These are phyloP conservation scores for Cyberlindnera mississippiensis DNA, from an alignment of 805 yeast species.

Conservation along the genomic window DNA sequence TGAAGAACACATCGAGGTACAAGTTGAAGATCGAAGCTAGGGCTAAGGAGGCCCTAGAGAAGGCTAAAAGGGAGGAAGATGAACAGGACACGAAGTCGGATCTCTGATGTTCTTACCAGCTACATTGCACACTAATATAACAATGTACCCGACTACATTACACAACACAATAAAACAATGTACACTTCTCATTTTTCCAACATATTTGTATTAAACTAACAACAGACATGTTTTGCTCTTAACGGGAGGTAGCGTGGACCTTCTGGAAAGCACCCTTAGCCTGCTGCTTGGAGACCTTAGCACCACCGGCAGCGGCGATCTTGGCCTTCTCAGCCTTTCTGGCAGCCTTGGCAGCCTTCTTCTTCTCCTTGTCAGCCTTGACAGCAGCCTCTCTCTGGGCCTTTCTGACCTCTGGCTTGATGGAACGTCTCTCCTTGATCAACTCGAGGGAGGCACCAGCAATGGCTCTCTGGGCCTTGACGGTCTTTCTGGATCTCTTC, in stretches of 20 bases:
- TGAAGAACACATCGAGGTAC: constrained; percentile 14
- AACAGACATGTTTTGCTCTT: constrained; percentile 33
- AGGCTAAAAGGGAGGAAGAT: constrained; percentile 1
- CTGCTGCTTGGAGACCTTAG: constrained; percentile 89
- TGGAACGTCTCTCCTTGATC: constrained; percentile 95
- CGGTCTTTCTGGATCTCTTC: constrained; percentile 96
- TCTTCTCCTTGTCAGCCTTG: constrained; percentile 78
- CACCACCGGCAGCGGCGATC: constrained; percentile 70
- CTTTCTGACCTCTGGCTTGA: constrained; percentile 96
- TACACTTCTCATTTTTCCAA: constrained; percentile 12
- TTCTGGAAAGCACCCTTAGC: constrained; percentile 98
- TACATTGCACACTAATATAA: neutral
- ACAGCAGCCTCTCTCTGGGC: constrained; percentile 93
- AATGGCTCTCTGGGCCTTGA: constrained; percentile 98
- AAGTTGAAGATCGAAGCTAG: constrained; percentile 13
- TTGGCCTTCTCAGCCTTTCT: constrained; percentile 94
- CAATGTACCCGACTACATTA: no score
- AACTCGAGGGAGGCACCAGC: constrained; percentile 99
- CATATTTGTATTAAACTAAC: constrained; percentile 16
- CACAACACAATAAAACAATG: no score
- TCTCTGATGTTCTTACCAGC: no score
- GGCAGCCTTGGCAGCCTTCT: constrained; percentile 88
- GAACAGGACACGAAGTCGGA: no score
- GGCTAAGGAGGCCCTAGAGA: constrained; percentile 12
- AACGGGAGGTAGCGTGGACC: constrained; percentile 96